Conservation (phyloP, 371 early-diverging fungal species). For the Batrachochytrium dendrobatidis region DNA sequence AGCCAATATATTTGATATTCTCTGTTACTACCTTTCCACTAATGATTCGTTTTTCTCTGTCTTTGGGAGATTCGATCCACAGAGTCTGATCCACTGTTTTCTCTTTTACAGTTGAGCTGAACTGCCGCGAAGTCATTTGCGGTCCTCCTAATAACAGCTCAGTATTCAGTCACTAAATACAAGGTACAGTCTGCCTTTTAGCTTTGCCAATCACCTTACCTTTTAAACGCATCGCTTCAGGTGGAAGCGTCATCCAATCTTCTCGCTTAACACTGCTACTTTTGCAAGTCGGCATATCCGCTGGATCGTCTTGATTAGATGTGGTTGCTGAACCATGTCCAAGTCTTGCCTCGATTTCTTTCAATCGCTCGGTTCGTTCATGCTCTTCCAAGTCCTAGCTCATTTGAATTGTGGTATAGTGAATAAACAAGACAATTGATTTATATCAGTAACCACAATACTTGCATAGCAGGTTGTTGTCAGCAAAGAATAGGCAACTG, state of each 20-base stretch:
- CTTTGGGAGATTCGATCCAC: constrained; percentile 25
- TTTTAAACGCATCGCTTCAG: constrained; percentile 15
- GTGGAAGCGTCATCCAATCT: constrained; percentile 26
- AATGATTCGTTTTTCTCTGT: not conserved
- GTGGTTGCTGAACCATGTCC: not conserved
- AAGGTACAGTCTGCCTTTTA: not conserved
- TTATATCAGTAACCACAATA: too few relatives aligned
- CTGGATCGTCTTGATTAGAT: not conserved
- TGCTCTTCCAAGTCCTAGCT: not conserved
- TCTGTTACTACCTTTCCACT: not conserved
- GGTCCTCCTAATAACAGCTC: constrained; percentile 4
- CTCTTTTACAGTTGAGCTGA: constrained; percentile 10
- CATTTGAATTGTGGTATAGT: not conserved
- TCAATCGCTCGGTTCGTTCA: not conserved
- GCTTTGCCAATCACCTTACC: not conserved
- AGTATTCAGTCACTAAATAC: not conserved
- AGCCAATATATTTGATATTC: too few relatives aligned
- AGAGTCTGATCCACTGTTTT: constrained; percentile 14
- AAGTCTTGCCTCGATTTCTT: not conserved
- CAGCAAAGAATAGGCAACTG: not conserved
- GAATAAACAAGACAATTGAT: not conserved
- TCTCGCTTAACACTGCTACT: constrained; percentile 2
- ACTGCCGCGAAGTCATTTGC: constrained; percentile 17
- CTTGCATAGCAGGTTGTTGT: too few relatives aligned
- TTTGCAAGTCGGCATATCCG: too few relatives aligned